phyloP scores from a whole-genome alignment of 495 filamentous ascomycete genomes.

The Echria macrotheca region DNA sequence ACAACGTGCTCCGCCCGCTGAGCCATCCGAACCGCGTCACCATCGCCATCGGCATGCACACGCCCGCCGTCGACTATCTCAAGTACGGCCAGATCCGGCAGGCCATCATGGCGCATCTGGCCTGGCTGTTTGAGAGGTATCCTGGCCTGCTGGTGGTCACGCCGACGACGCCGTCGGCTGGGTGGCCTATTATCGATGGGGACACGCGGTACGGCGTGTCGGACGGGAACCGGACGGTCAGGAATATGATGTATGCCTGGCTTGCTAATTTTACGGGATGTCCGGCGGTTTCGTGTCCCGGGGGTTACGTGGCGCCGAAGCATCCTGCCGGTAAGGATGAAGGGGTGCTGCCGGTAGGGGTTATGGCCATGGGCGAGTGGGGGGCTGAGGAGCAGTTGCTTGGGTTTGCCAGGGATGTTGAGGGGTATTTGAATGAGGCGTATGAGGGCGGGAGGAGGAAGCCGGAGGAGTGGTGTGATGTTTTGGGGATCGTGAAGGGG shows the following conservation, averaged over 20 bases:
- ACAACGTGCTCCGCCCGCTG: slow-evolving; percentile 35
- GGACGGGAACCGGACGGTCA: slow-evolving; percentile 65
- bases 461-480: slow-evolving; percentile 40
- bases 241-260: slow-evolving; percentile 86
- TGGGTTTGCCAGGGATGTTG: slow-evolving; percentile 64
- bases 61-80: slow-evolving; percentile 63
- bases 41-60: slow-evolving; percentile 56
- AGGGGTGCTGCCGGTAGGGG: slow-evolving; percentile 61
- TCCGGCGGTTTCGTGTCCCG: slow-evolving; percentile 72
- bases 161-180: slow-evolving; percentile 71
- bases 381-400: slow-evolving; percentile 75
- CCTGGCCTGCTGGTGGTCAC: slow-evolving; percentile 76
- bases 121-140: slow-evolving; percentile 61
- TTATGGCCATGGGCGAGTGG: slow-evolving; percentile 91
- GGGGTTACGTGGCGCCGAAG: slow-evolving; percentile 59
- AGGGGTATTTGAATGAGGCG: slow-evolving; percentile 42
- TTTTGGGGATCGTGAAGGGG: slow-evolving; percentile 27
- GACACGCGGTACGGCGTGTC: slow-evolving; percentile 60
- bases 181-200: slow-evolving; percentile 54
- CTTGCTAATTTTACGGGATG: slow-evolving; percentile 78
- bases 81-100: slow-evolving; percentile 69
- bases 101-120: slow-evolving; percentile 78
- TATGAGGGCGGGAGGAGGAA: slow-evolving; percentile 34
- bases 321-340: slow-evolving; percentile 31
- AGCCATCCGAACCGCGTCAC: slow-evolving; percentile 71